Base-by-base conservation (phyloP, 805 yeast species). In the Priceomyces fermenticarens region DNA sequence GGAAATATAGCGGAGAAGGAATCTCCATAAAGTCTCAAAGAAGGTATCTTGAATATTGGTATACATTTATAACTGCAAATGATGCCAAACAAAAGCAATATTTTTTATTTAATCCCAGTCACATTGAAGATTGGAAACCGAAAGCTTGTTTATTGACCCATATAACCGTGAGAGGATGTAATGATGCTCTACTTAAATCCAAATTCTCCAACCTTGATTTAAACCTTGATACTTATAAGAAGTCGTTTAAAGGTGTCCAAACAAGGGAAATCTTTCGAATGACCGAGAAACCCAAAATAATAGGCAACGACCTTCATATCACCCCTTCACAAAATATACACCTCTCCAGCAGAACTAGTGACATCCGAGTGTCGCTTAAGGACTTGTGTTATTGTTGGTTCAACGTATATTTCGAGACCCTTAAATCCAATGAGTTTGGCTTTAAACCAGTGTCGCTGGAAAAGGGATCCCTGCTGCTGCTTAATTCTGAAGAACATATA, bases 21-120 rank as follows among this genome's bases (percentile, higher is more conserved):
- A 81, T 91, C 1, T 77, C 88, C 0, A 86, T 88, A 26, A 45
- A 52, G 12, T 81, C 90, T 3, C 97, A 91, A 59, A 57, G 71
- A 17, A 57, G 91, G 34, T 88, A 81, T 53, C 62, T 89, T 26
- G 51, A 62, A 4, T 91, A 91, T 55, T 80, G 77, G 67, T 41
- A 46, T 27, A 20, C 14, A 13, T 48, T 39, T 31, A 37, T 56
- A 26, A 29, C n/a, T 5, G 15, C 30, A 10, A 8, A 38, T 13
- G n/a, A 14, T 7, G 36, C 32, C 6, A 12, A 14, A 9, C 20
- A 40, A 31, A 13, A 32, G 26, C 7, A n/a, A 15, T 35, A 10
- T 10, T 29, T 42, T 49, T 26, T 40, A 42, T 30, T 42, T 38
- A 17, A 48, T 35, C 38, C 38, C 12, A 10, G 17, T 9, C 15